phyloP scores from a whole-genome alignment of 164 flowering plant genomes.

The Nymphaea colorata region DNA sequence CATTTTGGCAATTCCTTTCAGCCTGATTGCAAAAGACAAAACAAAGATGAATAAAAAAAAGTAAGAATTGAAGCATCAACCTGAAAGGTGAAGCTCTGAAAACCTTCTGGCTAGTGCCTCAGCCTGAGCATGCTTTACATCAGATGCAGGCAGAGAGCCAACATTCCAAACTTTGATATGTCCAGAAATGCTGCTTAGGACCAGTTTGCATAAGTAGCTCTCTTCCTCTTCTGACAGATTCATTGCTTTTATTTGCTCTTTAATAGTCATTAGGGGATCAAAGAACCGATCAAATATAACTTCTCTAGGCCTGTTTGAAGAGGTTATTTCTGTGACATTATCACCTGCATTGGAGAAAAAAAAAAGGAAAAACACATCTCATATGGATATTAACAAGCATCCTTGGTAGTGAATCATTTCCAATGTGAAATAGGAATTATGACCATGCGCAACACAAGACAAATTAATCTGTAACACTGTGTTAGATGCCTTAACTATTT shows the following conservation, averaged over 20 bases:
- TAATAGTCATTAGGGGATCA: constrained; percentile 68
- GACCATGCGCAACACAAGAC: no score
- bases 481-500: no score
- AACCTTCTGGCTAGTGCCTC: constrained; percentile 87
- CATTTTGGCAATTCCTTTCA: constrained; percentile 70
- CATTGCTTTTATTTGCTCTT: constrained; percentile 76
- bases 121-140: constrained; percentile 58
- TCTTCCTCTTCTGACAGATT: constrained; percentile 63
- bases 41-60: background rate
- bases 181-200: constrained; percentile 41
- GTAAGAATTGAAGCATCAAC: background rate
- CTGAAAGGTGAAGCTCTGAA: background rate
- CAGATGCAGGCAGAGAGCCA: constrained; percentile 42
- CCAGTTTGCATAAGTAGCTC: constrained; percentile 55
- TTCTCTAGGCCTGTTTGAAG: constrained; percentile 63
- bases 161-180: constrained; percentile 35
- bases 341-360: constrained; percentile 37
- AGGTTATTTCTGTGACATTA: constrained; percentile 49
- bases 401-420: no score
- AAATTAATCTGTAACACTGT: no score
- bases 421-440: no score
- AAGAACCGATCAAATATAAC: constrained; percentile 71
- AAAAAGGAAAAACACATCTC: background rate
- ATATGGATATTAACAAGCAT: no score
- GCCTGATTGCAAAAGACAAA: constrained; percentile 26